Evolutionary conservation across 768 basidiomycete species (phyloP), one percentile per base, ranked within the genome.

Genomic region (Chalciporus pseudorubinellus): DNA sequence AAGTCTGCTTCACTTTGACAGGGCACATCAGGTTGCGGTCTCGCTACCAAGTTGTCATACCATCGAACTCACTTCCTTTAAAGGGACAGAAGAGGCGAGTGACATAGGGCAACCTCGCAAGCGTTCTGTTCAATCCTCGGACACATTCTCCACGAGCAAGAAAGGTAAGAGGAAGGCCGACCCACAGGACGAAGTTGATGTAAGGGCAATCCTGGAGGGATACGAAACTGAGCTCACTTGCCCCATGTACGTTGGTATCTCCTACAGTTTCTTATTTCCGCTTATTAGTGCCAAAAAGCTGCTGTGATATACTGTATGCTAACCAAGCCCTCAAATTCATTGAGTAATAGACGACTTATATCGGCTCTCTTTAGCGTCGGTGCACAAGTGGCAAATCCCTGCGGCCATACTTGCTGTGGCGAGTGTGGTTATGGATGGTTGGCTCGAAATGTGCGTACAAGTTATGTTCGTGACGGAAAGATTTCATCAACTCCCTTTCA

Each of bases 361-460:
- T 29, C 16, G 20, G 14, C 47, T 29, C 39, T n/a, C 38, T 49
- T 13, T 53, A 88, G 87, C 48, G 83, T 79, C 29, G 78, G 76
- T 28, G 73, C 85, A 4, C 82, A 89, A 61, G 54, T 82, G 22
- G 75, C 79, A 20, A 86, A 82, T 60, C 85, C 87, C 3, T 90
- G 88, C 58, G 88, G 88, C 12, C 88, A 90, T 61, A 82, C 79
- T 21, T 79, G 78, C 53, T 90, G 88, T 51, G 88, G 83, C 8
- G 75, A 79, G 38, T 90, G 88, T 60, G 80, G 79, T 11, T 74
- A 77, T 68, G 66, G 72, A 50, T 89, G 87, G 87, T 70, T 81
- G 46, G 59, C 61, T 36, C 73, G 76, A 59, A 80, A 78, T 49
- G 85, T 84, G 52, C 39, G 77, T 33, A 12, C n/a, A n/a, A n/a